These are phyloP conservation scores for Cercospora sojina DNA, from an alignment of 2,329 filamentous ascomycete genomes.

Conservation along the genomic window DNA sequence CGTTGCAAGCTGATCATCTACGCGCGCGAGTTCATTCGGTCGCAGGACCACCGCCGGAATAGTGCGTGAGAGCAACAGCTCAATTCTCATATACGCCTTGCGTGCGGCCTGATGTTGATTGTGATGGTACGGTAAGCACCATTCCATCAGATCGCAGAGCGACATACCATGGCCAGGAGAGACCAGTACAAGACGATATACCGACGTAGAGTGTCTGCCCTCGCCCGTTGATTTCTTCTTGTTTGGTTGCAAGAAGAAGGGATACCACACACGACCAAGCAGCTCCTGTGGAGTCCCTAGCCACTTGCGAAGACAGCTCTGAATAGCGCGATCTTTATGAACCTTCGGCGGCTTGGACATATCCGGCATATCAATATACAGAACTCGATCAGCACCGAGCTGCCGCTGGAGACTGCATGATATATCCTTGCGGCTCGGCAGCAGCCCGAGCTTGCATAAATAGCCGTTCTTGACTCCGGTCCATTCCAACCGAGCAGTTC, in stretches of 20 bases:
- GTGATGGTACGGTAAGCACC: conserved; percentile 42
- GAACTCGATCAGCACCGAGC: conserved; percentile 43
- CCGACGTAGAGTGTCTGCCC: conserved; percentile 11
- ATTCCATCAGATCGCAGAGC: conserved; percentile 36
- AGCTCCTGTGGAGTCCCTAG: conserved; percentile 39
- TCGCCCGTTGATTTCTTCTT: conserved; percentile 29
- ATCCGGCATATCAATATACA: conserved; percentile 42
- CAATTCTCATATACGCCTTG: conserved; percentile 46
- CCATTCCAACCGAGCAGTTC: conserved; percentile 6
- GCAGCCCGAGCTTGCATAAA: conserved; percentile 28
- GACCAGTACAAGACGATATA: conserved; percentile 27
- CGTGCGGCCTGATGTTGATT: conserved; percentile 42
- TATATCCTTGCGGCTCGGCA: conserved; percentile 25
- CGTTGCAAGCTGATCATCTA: conserved; percentile 33
- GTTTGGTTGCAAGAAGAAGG: conserved; percentile 40
- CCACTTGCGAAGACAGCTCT: conserved; percentile 39
- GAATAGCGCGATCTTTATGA: conserved; percentile 24
- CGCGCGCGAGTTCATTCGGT: conserved; percentile 38
- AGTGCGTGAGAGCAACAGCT: conserved; percentile 45
- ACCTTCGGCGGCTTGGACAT: conserved; percentile 26
- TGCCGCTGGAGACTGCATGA: conserved; percentile 31
- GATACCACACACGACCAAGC: conserved; percentile 45
- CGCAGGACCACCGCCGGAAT: conserved; percentile 40
- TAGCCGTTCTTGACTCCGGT: conserved; percentile 2
- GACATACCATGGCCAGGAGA: conserved; percentile 18